phyloP scores from a whole-genome alignment of 1,284 basidiomycete species.

The Cystobasidium pallidum region DNA sequence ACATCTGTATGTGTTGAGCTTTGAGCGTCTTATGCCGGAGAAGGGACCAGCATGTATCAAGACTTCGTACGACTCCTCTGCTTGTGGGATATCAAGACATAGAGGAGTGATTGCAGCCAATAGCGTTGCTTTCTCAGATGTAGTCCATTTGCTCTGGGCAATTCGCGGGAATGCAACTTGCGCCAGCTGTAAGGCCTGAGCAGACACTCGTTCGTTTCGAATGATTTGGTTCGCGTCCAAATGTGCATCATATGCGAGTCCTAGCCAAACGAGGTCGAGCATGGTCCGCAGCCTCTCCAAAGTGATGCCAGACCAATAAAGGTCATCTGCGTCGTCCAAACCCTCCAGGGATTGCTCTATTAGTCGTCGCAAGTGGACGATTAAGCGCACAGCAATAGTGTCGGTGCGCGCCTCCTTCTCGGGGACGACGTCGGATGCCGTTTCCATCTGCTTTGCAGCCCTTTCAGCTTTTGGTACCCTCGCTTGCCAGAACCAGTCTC shows the following conservation, averaged over 20 bases:
- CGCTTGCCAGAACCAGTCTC: constrained; percentile 44
- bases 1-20: background rate
- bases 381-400: constrained; percentile 68
- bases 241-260: constrained; percentile 69
- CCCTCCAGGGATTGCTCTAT: constrained; percentile 63
- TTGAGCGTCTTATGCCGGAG: constrained; percentile 6
- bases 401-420: constrained; percentile 51
- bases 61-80: background rate
- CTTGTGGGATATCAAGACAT: background rate
- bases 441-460: constrained; percentile 54
- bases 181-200: background rate
- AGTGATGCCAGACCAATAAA: constrained; percentile 56
- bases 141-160: constrained; percentile 66
- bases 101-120: constrained; percentile 58
- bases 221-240: constrained; percentile 67
- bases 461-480: constrained; percentile 60
- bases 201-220: constrained; percentile 4
- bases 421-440: constrained; percentile 10
- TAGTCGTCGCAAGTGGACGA: constrained; percentile 65
- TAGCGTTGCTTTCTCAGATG: constrained; percentile 65
- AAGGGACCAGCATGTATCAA: constrained; percentile 3
- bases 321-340: constrained; percentile 60
- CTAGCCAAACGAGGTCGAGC: constrained; percentile 69
- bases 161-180: constrained; percentile 50
- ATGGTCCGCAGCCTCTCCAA: constrained; percentile 68